phyloP scores from a whole-genome alignment of 2,329 filamentous ascomycete genomes.

The Penicillium brevicompactum region DNA sequence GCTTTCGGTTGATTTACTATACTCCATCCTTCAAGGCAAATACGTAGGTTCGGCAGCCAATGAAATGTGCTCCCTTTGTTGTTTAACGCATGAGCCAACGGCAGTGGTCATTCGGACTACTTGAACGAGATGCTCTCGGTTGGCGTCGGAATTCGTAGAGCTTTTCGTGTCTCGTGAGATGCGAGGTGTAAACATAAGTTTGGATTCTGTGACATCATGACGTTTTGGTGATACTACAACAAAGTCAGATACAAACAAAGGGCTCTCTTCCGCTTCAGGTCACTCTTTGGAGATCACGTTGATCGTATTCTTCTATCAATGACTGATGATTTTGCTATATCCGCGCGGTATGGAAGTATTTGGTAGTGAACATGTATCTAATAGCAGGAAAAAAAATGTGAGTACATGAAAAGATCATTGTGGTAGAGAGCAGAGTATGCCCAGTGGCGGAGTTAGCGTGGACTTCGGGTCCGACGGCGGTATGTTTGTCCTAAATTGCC shows the following conservation, averaged over 20 bases:
- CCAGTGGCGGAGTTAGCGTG: neutral
- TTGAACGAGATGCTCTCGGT: neutral
- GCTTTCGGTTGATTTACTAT: neutral
- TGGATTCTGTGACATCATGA: neutral
- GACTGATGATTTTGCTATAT: neutral
- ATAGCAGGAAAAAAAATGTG: too few species aligned
- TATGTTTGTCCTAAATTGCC: neutral
- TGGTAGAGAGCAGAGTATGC: neutral
- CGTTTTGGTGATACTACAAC: neutral
- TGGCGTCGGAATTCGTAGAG: neutral
- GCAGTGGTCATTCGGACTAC: neutral
- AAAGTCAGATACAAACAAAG: neutral
- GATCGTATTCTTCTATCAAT: neutral
- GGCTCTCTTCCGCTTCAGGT: neutral
- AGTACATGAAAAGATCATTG: too few species aligned
- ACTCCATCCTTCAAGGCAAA: neutral
- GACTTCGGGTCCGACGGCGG: neutral
- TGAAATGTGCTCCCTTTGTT: neutral
- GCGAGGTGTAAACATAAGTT: neutral
- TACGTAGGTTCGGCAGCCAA: neutral
- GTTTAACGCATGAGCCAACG: neutral
- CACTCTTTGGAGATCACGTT: neutral
- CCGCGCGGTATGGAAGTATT: neutral
- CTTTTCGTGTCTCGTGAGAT: neutral
- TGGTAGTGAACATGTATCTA: neutral